phyloP scores from a whole-genome alignment of 2,329 filamentous ascomycete species.

The Diaporthe vexans region DNA sequence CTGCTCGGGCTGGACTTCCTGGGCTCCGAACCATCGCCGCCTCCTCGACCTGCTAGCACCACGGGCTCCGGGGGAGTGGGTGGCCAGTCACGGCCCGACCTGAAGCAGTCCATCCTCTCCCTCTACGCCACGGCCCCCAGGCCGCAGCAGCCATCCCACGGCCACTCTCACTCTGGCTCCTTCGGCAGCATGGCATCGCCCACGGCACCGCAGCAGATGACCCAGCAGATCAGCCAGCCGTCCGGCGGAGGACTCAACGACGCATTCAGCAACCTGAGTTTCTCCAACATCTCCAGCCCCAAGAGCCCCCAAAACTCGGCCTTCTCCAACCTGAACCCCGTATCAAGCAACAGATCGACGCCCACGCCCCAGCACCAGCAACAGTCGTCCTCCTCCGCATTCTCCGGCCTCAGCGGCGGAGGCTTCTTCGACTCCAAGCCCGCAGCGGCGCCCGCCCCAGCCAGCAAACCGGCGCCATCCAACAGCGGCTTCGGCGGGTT shows the following conservation, averaged over 20 bases:
- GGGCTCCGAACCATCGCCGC: slow-evolving; percentile 76
- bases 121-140: slow-evolving; percentile 89
- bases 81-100: slow-evolving; percentile 85
- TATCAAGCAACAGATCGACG: slow-evolving; percentile 47
- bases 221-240: slow-evolving; percentile 61
- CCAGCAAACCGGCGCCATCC: slow-evolving; percentile 46
- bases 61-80: slow-evolving; percentile 72
- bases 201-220: slow-evolving; percentile 52
- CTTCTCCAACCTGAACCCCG: slow-evolving; percentile 44
- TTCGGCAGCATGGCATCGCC: slow-evolving; percentile 79
- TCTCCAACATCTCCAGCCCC: slow-evolving; percentile 55
- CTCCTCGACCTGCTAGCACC: slow-evolving; percentile 87
- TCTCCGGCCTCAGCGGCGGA: slow-evolving; percentile 75
- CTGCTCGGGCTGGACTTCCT: slow-evolving; percentile 94
- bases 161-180: slow-evolving; percentile 71
- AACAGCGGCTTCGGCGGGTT: slow-evolving; percentile 72
- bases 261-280: slow-evolving; percentile 75
- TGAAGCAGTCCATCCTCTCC: slow-evolving; percentile 97
- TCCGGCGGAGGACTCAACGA: slow-evolving; percentile 79
- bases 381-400: slow-evolving; percentile 54
- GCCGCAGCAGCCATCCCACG: slow-evolving; percentile 72
- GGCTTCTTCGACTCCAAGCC: slow-evolving; percentile 86
- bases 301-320: slow-evolving; percentile 56
- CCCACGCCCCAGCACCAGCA: slow-evolving; percentile 49
- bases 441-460: slow-evolving; percentile 57